Percentiles rank a stretch among this genome's conserved stretches.
Evolutionary conservation across 495 filamentous ascomycete genomes (phyloP).

Genomic region (Aspergillus ellipticus): DNA sequence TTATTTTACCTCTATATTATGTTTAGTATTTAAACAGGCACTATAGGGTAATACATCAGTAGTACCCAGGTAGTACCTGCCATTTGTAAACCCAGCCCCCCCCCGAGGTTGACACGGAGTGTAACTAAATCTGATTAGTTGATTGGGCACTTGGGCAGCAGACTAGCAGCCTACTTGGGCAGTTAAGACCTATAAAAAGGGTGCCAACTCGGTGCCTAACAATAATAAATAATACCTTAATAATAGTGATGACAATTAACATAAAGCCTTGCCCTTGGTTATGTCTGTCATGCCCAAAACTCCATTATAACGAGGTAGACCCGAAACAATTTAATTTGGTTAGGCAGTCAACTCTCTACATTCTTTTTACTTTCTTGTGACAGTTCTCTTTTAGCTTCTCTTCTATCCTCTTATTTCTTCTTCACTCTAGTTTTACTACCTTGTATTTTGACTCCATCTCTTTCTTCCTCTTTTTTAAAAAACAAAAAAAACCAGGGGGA

Average conservation of each 20-base stretch:
- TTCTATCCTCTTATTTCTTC: slow-evolving; percentile 1
- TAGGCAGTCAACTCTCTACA: slow-evolving; percentile 8
- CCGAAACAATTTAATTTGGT: slow-evolving; percentile 7
- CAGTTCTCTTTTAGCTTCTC: background rate
- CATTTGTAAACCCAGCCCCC: too few species aligned
- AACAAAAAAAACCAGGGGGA: too few species aligned
- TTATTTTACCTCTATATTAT: too few species aligned
- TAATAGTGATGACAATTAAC: background rate
- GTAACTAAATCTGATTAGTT: too few species aligned
- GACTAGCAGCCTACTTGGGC: slow-evolving; percentile 2
- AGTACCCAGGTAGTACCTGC: too few species aligned
- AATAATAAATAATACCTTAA: slow-evolving; percentile 3
- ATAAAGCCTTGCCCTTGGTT: background rate
- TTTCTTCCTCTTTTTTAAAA: background rate
- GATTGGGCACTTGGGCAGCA: slow-evolving; percentile 30
- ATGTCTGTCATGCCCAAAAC: slow-evolving; percentile 11
- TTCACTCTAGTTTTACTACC: background rate
- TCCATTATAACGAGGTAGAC: slow-evolving; percentile 5
- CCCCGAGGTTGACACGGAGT: too few species aligned
- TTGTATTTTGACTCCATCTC: background rate
- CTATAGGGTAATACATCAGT: too few species aligned
- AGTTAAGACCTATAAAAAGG: slow-evolving; percentile 1
- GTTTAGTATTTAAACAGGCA: too few species aligned
- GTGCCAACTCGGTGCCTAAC: slow-evolving; percentile 13
- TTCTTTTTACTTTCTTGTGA: background rate